These are phyloP conservation scores for Fusarium azukiicola DNA, from an alignment of 2,329 filamentous ascomycete genomes.

Conservation along the genomic window DNA sequence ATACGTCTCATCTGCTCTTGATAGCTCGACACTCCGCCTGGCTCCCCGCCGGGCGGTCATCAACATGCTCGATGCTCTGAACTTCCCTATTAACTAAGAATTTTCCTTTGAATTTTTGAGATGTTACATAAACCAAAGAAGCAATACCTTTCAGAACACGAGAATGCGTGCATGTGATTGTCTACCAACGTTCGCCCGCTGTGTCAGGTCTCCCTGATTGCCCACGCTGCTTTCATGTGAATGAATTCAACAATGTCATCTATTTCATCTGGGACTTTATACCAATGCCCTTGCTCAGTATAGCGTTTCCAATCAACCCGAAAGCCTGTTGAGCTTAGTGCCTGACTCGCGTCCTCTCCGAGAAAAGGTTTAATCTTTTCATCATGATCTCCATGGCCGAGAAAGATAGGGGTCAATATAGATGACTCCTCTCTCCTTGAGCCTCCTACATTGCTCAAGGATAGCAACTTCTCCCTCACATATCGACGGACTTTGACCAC, in stretches of 20 bases:
- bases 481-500: slow-evolving; percentile 54
- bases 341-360: slow-evolving; percentile 57
- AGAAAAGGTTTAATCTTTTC: slow-evolving; percentile 59
- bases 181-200: too few relatives aligned
- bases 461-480: slow-evolving; percentile 55
- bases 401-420: slow-evolving; percentile 63
- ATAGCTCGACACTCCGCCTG: too few relatives aligned
- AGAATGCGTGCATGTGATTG: too few relatives aligned
- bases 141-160: too few relatives aligned
- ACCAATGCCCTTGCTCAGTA: slow-evolving; percentile 68
- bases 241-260: slow-evolving; percentile 67
- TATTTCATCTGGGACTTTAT: slow-evolving; percentile 68
- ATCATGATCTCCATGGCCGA: slow-evolving; percentile 67
- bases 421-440: slow-evolving; percentile 22
- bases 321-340: slow-evolving; percentile 58
- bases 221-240: neutral
- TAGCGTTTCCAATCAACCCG: slow-evolving; percentile 59
- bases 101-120: too few relatives aligned
- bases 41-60: too few relatives aligned
- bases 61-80: too few relatives aligned
- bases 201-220: too few relatives aligned
- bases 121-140: too few relatives aligned
- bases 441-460: slow-evolving; percentile 49
- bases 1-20: too few relatives aligned
- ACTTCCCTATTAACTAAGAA: too few relatives aligned